Conservation (phyloP, 2,329 filamentous ascomycete species). For the Magnaporthales sp. region DNA sequence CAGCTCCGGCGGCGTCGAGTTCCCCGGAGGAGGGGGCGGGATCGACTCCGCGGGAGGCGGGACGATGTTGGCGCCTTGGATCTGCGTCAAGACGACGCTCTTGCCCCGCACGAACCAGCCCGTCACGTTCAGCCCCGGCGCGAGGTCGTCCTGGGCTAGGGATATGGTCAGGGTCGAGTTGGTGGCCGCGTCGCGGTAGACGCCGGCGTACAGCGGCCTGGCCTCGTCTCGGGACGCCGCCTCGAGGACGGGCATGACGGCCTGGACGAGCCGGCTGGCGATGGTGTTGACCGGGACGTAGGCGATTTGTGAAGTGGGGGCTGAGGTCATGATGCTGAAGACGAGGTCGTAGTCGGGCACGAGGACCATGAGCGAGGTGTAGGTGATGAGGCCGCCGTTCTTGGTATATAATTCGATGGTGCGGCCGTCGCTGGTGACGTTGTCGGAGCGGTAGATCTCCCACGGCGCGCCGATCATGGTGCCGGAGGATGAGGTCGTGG, state of each 20-base stretch:
- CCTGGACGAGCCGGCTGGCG: neutral
- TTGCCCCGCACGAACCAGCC: neutral
- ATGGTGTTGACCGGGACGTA: neutral
- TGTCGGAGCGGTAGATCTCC: conserved; percentile 34
- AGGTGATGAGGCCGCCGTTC: conserved; percentile 31
- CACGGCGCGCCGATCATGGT: conserved; percentile 34
- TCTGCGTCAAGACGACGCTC: neutral
- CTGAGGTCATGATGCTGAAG: conserved; percentile 24
- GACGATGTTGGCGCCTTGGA: neutral
- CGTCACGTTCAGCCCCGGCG: neutral
- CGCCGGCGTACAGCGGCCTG: conserved; percentile 21
- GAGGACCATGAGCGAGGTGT: conserved; percentile 30
- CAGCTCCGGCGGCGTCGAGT: neutral
- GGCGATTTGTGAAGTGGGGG: conserved; percentile 7
- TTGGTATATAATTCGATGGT: conserved; percentile 39
- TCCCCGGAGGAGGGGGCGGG: too few relatives aligned
- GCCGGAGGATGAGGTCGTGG: conserved; percentile 26
- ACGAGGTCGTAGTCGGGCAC: conserved; percentile 37
- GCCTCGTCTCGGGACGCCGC: conserved; percentile 29
- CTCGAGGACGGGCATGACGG: conserved; percentile 27
- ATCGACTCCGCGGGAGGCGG: too few relatives aligned
- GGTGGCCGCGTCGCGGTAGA: conserved; percentile 25
- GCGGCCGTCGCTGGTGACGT: conserved; percentile 22
- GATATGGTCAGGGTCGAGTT: conserved; percentile 22
- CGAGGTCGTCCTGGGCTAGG: too few relatives aligned